Conservation (phyloP, 176 grass and related monocot species). For the Carex littledalei region DNA sequence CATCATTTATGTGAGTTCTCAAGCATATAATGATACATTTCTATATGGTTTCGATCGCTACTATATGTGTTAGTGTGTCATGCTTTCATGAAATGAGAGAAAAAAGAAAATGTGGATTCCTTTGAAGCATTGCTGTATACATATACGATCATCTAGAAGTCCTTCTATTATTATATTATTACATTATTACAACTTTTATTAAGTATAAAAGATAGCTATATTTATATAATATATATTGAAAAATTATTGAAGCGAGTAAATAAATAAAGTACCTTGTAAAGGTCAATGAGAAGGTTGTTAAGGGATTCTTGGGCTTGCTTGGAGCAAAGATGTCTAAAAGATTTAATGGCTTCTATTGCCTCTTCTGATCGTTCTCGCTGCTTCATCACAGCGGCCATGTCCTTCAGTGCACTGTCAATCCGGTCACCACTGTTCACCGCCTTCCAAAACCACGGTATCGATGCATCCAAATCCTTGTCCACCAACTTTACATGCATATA, state of each 20-base stretch:
- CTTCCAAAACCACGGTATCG: slow-evolving; percentile 85
- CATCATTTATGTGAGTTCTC: not conserved
- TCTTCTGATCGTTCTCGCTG: slow-evolving; percentile 53
- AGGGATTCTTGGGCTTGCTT: slow-evolving; percentile 64
- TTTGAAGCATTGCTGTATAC: not conserved
- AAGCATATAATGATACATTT: not conserved
- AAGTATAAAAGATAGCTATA: not conserved
- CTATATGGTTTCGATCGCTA: not conserved
- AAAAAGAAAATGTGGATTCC: not conserved
- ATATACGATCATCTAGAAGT: not conserved
- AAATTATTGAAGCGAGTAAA: not conserved
- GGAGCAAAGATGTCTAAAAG: slow-evolving; percentile 64
- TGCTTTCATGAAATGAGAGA: not conserved
- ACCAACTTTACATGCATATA: slow-evolving; percentile 39
- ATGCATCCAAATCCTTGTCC: slow-evolving; percentile 69
- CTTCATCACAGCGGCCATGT: slow-evolving; percentile 94
- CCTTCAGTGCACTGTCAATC: slow-evolving; percentile 78
- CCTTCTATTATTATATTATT: not conserved
- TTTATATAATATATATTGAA: not conserved
- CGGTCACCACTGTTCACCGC: slow-evolving; percentile 57
- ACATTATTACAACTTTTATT: not conserved
- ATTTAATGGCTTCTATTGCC: slow-evolving; percentile 66
- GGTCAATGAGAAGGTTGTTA: slow-evolving; percentile 78
- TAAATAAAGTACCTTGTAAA: slow-evolving; percentile 35
- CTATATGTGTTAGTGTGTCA: not conserved